These are phyloP conservation scores for Microstegium vimineum DNA, from an alignment of 176 grass and related monocot genomes.

Conservation along the genomic window DNA sequence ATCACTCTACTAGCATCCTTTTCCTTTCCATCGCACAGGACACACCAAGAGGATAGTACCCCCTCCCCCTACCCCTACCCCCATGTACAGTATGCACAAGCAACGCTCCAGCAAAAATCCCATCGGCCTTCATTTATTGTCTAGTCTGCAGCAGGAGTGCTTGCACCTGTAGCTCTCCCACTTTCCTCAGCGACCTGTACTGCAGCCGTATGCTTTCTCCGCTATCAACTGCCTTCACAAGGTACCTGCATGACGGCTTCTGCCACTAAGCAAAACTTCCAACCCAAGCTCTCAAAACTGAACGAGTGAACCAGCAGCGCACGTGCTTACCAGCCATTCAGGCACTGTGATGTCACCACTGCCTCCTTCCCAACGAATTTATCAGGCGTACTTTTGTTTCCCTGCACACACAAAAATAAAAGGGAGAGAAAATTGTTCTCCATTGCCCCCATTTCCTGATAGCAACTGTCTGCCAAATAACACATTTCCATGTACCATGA, in stretches of 20 bases:
- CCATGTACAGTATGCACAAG: not conserved
- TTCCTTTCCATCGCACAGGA: not conserved
- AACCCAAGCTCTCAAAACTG: not conserved
- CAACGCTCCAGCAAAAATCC: not conserved
- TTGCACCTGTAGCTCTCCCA: not conserved
- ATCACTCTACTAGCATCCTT: not conserved
- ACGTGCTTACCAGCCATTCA: slow-evolving; percentile 68
- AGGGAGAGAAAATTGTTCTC: not conserved
- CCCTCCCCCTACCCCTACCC: too few species aligned
- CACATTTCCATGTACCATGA: slow-evolving; percentile 39
- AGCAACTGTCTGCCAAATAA: not conserved
- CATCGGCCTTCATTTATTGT: not conserved
- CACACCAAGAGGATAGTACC: too few species aligned
- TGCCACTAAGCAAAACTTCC: slow-evolving; percentile 3
- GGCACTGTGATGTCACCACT: slow-evolving; percentile 70
- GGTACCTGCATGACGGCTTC: slow-evolving; percentile 44
- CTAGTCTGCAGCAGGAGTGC: slow-evolving; percentile 6
- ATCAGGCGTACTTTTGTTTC: slow-evolving; percentile 67
- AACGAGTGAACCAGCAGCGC: not conserved
- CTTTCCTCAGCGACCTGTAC: slow-evolving; percentile 70
- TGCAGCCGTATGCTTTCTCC: slow-evolving; percentile 74
- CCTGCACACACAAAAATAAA: slow-evolving; percentile 26
- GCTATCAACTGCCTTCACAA: slow-evolving; percentile 62
- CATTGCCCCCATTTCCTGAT: not conserved
- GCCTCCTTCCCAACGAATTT: slow-evolving; percentile 84